These are phyloP conservation scores for Catharanthus roseus DNA, from an alignment of 257 asterid species.

Conservation along the genomic window DNA sequence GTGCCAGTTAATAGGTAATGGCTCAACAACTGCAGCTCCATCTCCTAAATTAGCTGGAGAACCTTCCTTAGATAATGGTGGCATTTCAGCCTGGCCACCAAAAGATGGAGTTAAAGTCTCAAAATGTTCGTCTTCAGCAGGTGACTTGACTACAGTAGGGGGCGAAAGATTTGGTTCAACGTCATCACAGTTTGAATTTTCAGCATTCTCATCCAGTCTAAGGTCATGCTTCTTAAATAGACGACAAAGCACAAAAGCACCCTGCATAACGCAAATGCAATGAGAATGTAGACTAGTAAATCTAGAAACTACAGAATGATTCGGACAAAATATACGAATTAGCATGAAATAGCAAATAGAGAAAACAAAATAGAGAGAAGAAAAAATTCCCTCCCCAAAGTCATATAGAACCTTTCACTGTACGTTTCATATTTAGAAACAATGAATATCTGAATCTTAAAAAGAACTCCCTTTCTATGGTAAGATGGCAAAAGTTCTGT, in stretches of 20 bases:
- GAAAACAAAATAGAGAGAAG: background rate
- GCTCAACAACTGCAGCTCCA: slow-evolving; percentile 22
- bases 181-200: slow-evolving; percentile 38
- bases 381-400: background rate
- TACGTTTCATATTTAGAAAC: no score
- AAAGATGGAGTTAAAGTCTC: slow-evolving; percentile 40
- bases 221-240: slow-evolving; percentile 68
- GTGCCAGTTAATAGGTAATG: slow-evolving; percentile 22
- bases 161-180: slow-evolving; percentile 44
- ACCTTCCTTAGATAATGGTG: slow-evolving; percentile 29
- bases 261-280: slow-evolving; percentile 35
- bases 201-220: slow-evolving; percentile 52
- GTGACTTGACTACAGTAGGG: slow-evolving; percentile 37
- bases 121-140: slow-evolving; percentile 43
- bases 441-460: background rate
- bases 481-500: background rate
- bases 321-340: background rate
- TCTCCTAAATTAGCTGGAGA: slow-evolving; percentile 22
- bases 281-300: background rate
- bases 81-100: slow-evolving; percentile 23
- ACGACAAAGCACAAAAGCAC: slow-evolving; percentile 85
- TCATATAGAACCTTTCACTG: background rate
- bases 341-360: background rate
- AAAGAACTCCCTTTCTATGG: background rate
- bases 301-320: background rate